These are phyloP conservation scores for Pseudogymnoascus sp. DNA, from an alignment of 2,329 filamentous ascomycete genomes.

Conservation along the genomic window DNA sequence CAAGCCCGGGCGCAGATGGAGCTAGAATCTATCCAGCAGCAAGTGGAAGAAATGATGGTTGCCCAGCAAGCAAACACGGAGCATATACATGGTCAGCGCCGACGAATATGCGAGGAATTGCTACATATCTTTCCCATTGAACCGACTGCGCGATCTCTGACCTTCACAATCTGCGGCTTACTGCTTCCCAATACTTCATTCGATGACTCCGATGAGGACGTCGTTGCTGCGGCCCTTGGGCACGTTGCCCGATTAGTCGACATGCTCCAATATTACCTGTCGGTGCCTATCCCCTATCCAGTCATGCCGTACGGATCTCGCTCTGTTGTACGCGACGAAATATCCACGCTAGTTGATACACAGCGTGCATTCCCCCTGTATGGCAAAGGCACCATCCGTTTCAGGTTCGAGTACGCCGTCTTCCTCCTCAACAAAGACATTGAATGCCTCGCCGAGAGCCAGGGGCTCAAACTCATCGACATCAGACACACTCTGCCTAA, in stretches of 20 bases:
- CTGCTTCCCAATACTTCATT: conserved; percentile 72
- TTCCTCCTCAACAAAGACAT: conserved; percentile 97
- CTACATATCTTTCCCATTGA: conserved; percentile 71
- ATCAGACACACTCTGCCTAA: conserved; percentile 89
- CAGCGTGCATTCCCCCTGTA: conserved; percentile 74
- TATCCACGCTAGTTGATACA: conserved; percentile 43
- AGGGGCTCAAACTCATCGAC: conserved; percentile 74
- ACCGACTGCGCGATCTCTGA: conserved; percentile 54
- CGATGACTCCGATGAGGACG: conserved; percentile 60
- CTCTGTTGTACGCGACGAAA: conserved; percentile 66
- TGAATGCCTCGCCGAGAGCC: conserved; percentile 55
- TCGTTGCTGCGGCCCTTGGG: conserved; percentile 72
- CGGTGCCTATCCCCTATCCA: conserved; percentile 70
- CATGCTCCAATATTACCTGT: conserved; percentile 73
- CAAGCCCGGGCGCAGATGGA: conserved; percentile 52
- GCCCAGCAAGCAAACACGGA: conserved; percentile 50
- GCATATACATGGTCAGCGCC: conserved; percentile 72
- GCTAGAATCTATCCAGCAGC: conserved; percentile 50
- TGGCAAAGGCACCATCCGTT: conserved; percentile 61
- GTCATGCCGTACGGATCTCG: conserved; percentile 64
- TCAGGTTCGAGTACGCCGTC: conserved; percentile 91
- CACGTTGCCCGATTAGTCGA: conserved; percentile 67
- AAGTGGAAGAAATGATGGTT: conserved; percentile 47
- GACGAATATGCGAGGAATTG: conserved; percentile 80
- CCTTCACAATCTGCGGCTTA: conserved; percentile 75